Evolutionary conservation across 805 yeast species (phyloP), one percentile per base, ranked within the genome.

Genomic region (Ogataea pini): DNA sequence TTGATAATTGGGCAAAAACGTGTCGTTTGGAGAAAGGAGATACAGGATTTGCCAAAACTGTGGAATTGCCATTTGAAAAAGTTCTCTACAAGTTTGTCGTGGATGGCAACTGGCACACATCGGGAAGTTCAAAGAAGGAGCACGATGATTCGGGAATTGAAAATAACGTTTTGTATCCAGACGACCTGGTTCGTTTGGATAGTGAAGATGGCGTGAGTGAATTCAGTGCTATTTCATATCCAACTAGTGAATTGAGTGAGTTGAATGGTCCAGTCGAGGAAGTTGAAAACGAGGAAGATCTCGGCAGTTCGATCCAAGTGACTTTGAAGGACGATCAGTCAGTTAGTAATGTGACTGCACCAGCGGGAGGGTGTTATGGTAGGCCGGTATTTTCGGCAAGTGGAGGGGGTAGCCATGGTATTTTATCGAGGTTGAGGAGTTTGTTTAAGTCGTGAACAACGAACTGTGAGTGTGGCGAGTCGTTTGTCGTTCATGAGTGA

Each of bases 11-110:
- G 86, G 48, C 72, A 33, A 72, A 73, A 58, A 65, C 78, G 2
- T 68, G 75, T 41, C 67, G 65, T 24, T 64, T 80, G 47, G 70
- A 68, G 32, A 70, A 69, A 58, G 71, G 69, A 42, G 63, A 71
- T 20, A 76, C 46, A 3, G 46, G 49, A 5, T 74, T 73, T 52
- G 58, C 73, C 20, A 72, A 71, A 28, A 80, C 82, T 8, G 61
- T 79, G 38, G 75, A 72, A 12, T 48, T 70, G 4, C 72, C 73
- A 19, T 53, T 59, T 18, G 72, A 64, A 43, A 70, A 71, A 55
- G 57, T 76, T 27, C 64, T 71, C 28, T 82, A 77, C 71, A 82
- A 79, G 56, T 82, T 76, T 61, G 76, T 82, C 40, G 85, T 81
- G 40, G 85, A 81, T 58, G 83, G 78, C 13, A 70, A 69, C 34